Percentiles rank a stretch among this genome's conserved stretches.
Conservation (phyloP, 129 eudicot genomes). For the Tagetes erecta region DNA sequence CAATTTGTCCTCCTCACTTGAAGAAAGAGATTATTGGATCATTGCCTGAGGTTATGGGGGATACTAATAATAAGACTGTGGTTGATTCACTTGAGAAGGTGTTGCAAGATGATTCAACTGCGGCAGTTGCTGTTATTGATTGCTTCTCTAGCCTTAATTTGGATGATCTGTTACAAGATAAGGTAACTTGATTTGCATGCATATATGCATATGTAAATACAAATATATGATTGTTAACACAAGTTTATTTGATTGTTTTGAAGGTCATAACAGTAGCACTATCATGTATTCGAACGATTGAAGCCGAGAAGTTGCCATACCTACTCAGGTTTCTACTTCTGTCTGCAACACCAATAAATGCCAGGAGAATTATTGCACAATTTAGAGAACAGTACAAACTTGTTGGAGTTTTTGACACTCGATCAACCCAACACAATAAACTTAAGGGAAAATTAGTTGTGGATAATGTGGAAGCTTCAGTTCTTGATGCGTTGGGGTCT, state of each 20-base stretch:
- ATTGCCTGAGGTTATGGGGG: slow-evolving; percentile 76
- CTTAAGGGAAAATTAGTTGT: slow-evolving; percentile 63
- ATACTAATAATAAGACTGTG: slow-evolving; percentile 51
- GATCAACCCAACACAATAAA: slow-evolving; percentile 51
- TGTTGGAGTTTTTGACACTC: slow-evolving; percentile 47
- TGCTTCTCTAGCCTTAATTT: slow-evolving; percentile 71
- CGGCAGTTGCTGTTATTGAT: slow-evolving; percentile 71
- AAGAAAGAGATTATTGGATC: slow-evolving; percentile 86
- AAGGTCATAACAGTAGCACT: slow-evolving; percentile 75
- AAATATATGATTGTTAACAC: neutral
- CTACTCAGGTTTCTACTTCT: slow-evolving; percentile 70
- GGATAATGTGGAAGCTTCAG: slow-evolving; percentile 57
- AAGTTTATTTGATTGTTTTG: slow-evolving; percentile 26
- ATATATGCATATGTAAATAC: neutral
- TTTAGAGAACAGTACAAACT: slow-evolving; percentile 70
- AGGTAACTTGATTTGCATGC: slow-evolving; percentile 42
- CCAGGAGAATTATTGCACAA: slow-evolving; percentile 67
- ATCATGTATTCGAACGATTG: slow-evolving; percentile 75
- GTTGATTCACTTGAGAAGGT: slow-evolving; percentile 68
- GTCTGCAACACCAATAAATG: slow-evolving; percentile 60
- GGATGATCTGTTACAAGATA: slow-evolving; percentile 73
- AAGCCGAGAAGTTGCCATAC: slow-evolving; percentile 69
- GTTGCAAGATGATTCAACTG: slow-evolving; percentile 65
- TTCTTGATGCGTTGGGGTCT: slow-evolving; percentile 74
- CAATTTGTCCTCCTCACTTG: slow-evolving; percentile 71